Percentiles rank a stretch among this genome's conserved stretches.
Evolutionary conservation across 2,329 filamentous ascomycete species (phyloP).

Genomic region (Fusarium sp.): DNA sequence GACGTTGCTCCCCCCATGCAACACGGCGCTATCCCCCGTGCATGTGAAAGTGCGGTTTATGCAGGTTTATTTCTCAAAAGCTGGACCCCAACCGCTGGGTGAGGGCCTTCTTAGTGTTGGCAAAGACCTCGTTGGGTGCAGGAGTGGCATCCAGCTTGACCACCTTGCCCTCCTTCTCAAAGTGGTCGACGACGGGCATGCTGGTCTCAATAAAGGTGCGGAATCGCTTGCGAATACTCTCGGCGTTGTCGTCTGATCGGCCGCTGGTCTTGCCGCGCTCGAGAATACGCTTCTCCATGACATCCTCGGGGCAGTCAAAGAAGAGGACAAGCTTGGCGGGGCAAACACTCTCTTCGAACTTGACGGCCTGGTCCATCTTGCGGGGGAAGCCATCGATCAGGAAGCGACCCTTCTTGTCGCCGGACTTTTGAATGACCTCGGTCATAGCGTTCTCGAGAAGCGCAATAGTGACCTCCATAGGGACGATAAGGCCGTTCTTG

Average conservation of each 20-base stretch:
- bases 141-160: conserved; percentile 79
- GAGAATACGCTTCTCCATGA: conserved; percentile 83
- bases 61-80: conserved; percentile 36
- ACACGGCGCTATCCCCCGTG: conserved; percentile 20
- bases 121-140: conserved; percentile 67
- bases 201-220: conserved; percentile 92
- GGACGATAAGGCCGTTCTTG: conserved; percentile 92
- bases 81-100: conserved; percentile 56
- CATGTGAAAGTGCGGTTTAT: conserved; percentile 19
- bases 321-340: conserved; percentile 87
- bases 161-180: conserved; percentile 76
- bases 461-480: conserved; percentile 97
- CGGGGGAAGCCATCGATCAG: conserved; percentile 85
- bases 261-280: conserved; percentile 94
- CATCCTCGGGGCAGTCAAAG: conserved; percentile 88
- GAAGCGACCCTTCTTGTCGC: conserved; percentile 70
- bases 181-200: conserved; percentile 95
- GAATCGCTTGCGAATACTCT: conserved; percentile 97
- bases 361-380: conserved; percentile 95
- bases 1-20: conserved; percentile 19
- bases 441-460: conserved; percentile 94
- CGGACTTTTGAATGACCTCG: conserved; percentile 64
- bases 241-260: conserved; percentile 89
- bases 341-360: conserved; percentile 91
- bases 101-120: conserved; percentile 60